Evolutionary conservation across 192 early-diverging fungal species (phyloP), one percentile per base, ranked within the genome.

Genomic region (Thoreauomyces humboldtii): DNA sequence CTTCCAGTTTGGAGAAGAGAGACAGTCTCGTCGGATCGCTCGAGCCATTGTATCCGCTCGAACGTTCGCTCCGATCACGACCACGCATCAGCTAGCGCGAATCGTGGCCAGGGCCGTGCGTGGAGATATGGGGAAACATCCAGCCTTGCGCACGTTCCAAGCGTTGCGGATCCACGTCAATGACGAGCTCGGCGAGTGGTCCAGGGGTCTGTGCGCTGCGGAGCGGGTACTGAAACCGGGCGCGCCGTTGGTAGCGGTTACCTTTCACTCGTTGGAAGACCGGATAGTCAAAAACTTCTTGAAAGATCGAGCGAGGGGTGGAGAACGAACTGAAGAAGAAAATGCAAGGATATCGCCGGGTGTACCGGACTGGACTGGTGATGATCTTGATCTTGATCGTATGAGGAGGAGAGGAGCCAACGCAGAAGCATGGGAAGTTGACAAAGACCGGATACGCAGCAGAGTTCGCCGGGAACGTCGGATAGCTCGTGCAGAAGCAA

Each of bases 251-350:
- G 83, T 83, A 0, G 80, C 77, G 17, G 83, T 89, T 1, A 84
- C 87, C 4, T 91, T 91, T 56, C 89, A 91, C 61, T 89, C 87
- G 0, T 71, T 89, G 5, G 89, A 91, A 60, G 89, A 91, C 61
- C 34, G 81, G 35, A 81, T 89, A n/a, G 83, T 81, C 17, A 91
- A 91, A 59, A 73, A 79, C 51, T 83, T 80, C 44, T 70, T 91
- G n/a, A n/a, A n/a, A n/a, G n/a, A n/a, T n/a, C n/a, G n/a, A n/a
- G n/a, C n/a, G n/a, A n/a, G n/a, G n/a, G n/a, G n/a, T n/a, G n/a
- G n/a, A n/a, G n/a, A n/a, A n/a, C n/a, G n/a, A n/a, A n/a, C n/a
- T n/a, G n/a, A n/a, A n/a, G n/a, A n/a, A n/a, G n/a, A n/a, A n/a
- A n/a, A n/a, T n/a, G n/a, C n/a, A n/a, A n/a, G n/a, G n/a, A n/a